Base-by-base conservation (phyloP, 768 basidiomycete genomes). In the Boletellus ananiceps region DNA sequence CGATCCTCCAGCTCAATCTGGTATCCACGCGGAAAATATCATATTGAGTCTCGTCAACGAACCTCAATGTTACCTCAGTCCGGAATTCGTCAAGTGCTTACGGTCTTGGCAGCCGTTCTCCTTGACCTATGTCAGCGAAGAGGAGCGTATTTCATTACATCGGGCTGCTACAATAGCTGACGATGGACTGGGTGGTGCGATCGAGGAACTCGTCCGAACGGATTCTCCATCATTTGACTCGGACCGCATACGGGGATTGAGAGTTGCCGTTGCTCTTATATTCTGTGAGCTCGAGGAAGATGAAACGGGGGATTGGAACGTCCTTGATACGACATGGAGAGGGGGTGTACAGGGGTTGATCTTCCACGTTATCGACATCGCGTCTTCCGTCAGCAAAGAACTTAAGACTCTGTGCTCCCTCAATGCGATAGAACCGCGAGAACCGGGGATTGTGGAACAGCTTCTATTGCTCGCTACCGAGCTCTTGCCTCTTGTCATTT, bases 21-120 rank as follows among this genome's bases (percentile, higher is more conserved):
- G 81, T 2, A 75, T 83, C 29, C 73, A 86, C 36, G 84, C 83
- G 0, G 88, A 91, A 67, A 78, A 82, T 32, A 75, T 89, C 23
- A 71, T 90, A 2, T 67, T 75, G 33, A 76, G 80, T 36, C 75
- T 89, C 23, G 74, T 80, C 0, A 74, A 76, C 39, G 76, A 83
- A 37, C 86, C 88, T 7, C 72, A 64, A 13, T 76, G 81, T 15
- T 73, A 87, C 54, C 73, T 88, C 8, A 76, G 74, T 23, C 72
- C 73, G 1, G 80, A 85, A 56, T 69, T 91, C 23, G 68, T 79
- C 36, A 75, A 77, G 40, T 79, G 80, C 35, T 71, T 88, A 15
- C 71, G 81, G n/a, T 69, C 75, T 9, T 76, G 87, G 46, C 75
- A 75, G 6, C 82, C 83, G 1, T 73, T 85, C 25, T 78, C 81